Base-by-base conservation (phyloP, 345 rosid species). In the Pistacia integerrima region DNA sequence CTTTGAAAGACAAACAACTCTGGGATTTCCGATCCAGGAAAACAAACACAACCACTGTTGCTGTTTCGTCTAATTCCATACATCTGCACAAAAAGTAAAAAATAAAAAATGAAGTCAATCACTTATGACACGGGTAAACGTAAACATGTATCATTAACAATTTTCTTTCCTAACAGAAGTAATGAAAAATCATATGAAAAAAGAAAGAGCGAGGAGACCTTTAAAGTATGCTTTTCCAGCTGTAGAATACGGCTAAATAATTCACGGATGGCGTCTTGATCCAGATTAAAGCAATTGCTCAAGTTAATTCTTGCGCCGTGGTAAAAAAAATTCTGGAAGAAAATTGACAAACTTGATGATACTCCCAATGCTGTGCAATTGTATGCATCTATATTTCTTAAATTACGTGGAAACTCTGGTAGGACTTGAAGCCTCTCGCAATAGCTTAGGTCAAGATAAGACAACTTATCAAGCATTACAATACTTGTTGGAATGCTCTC, bases 391-490 rank as follows among this genome's bases (percentile, higher is more conserved):
- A 80, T 22, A 48, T 60, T 33, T 67, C 36, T 13, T 46, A 79
- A 61, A 18, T 72, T 13, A 9, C 44, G 64, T 58, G 83, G 87
- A 74, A 80, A 80, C 61, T 80, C 86, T 3, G 79, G 83, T 72
- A 86, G 35, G 22, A 79, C 75, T 67, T 63, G 76, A 58, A 86
- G 87, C 68, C 67, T 65, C 79, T 30, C 75, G 64, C 86, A 86
- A 25, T 68, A 68, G 62, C 52, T 51, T 25, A 86, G 28, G 14
- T 48, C 0, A 18, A 84, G 78, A 38, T 13, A 60, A 12, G 1
- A 46, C 28, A 84, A 77, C 16, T 68, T 33, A 51, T 77, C 51
- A 35, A 82, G 88, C 17, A 67, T 70, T 64, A 41, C 74, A 62
- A 87, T 61, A 57, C 80, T 80, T 20, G n/a, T 22, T 0, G 90